Evolutionary conservation across 2,329 filamentous ascomycete genomes (phyloP).

Genomic region (Botrytis fragariae): DNA sequence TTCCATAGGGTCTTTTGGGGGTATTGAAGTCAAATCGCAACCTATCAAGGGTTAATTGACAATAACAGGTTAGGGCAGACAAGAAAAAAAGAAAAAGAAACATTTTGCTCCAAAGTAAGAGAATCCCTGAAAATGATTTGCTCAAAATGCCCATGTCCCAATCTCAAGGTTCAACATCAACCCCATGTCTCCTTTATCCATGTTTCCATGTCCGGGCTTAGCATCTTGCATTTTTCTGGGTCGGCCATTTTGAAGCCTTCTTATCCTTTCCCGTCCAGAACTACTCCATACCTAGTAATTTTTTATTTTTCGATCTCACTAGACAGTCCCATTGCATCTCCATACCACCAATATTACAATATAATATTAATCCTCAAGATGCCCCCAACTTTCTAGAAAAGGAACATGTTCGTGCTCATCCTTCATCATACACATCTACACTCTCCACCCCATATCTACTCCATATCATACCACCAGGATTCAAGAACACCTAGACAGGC

Average conservation of each 20-base stretch:
- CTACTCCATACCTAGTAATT: not conserved
- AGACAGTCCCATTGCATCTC: conserved; percentile 10
- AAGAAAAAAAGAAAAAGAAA: not conserved
- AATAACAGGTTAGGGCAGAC: not conserved
- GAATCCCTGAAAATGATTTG: conserved; percentile 10
- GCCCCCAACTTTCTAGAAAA: conserved; percentile 14
- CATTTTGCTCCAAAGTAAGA: not conserved
- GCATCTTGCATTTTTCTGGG: conserved; percentile 12
- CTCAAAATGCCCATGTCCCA: conserved; percentile 9
- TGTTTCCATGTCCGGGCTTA: conserved; percentile 15
- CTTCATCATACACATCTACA: conserved; percentile 9
- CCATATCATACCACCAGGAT: conserved; percentile 8
- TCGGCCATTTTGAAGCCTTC: conserved; percentile 2
- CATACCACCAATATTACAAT: conserved; percentile 7
- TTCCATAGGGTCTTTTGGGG: not conserved
- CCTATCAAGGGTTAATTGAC: not conserved
- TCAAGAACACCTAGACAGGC: not conserved
- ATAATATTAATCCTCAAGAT: conserved; percentile 13
- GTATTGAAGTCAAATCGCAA: conserved; percentile 11
- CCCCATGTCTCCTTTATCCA: not conserved
- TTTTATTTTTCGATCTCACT: conserved; percentile 3
- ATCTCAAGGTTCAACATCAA: not conserved
- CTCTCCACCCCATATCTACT: conserved; percentile 10
- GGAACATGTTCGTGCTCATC: conserved; percentile 10
- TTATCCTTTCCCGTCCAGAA: conserved; percentile 2